Base-by-base conservation (phyloP, 2,329 filamentous ascomycete species). In the Aspergillus sp. region DNA sequence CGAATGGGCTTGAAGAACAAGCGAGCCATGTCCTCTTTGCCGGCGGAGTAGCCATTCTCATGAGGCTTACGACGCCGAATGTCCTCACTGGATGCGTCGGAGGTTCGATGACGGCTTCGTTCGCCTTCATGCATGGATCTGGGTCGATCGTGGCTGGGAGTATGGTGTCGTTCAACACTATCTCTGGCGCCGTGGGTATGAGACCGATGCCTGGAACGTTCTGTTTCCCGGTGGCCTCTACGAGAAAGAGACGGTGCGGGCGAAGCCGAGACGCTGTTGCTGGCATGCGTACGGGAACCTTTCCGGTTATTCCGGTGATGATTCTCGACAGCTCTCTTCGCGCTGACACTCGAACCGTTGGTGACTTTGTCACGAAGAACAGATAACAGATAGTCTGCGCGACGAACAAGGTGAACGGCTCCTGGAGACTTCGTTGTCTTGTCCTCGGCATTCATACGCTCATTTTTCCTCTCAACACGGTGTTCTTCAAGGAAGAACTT, bases 401-500 rank as follows among this genome's bases (percentile, higher is more conserved):
- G 90, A 51, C 95, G 91, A 57, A 98, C 94, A 48, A 99, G 87
- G 74, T 99, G 95, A 28, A 99, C 95, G 21, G 95, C 94, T n/a
- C 95, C 95, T 4, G 95, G 95, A 2, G 94, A 96, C 71, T 96
- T 96, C 38, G 78, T 80, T 28, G 77, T 70, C 60, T 79, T 79
- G 28, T 76, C 74, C n/a, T 77, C 91, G 17, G 83, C 83, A 69
- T 87, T 87, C 64, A 86, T 79, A 38, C 95, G 89, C 76, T 97
- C 92, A 70, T 95, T 93, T 75, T 98, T 98, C 79, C 96, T 95
- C 75, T 96, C 95, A 17, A 98, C 94, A n/a, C 94, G 90, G 75
- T 98, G 93, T 76, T 99, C 96, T 74, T 99, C 95, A 1, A 99
- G 80, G 79, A 96, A 99, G 74, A 98, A 91, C 72, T 97, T 98